Percentiles rank a stretch among this genome's conserved stretches.
Evolutionary conservation across 2,329 filamentous ascomycete genomes (phyloP).

Genomic region (Xylariales sp.): DNA sequence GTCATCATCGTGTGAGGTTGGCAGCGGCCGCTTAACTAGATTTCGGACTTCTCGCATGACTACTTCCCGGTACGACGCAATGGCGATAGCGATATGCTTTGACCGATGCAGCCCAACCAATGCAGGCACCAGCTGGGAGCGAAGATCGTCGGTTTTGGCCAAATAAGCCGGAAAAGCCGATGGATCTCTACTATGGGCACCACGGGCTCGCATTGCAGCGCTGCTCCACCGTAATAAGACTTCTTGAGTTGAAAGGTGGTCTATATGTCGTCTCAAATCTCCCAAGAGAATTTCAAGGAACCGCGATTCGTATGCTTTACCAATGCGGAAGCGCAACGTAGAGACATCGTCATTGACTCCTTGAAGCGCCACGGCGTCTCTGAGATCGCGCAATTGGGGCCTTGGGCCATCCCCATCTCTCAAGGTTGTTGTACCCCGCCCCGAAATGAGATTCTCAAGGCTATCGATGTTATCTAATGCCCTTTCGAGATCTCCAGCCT

Average conservation of each 20-base stretch:
- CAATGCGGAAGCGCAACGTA: slow-evolving; percentile 81
- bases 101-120: slow-evolving; percentile 85
- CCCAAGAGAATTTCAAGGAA: slow-evolving; percentile 82
- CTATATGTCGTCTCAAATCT: slow-evolving; percentile 84
- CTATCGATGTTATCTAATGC: slow-evolving; percentile 82
- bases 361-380: slow-evolving; percentile 81
- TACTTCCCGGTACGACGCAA: slow-evolving; percentile 84
- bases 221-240: slow-evolving; percentile 88
- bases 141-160: slow-evolving; percentile 75
- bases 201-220: slow-evolving; percentile 77
- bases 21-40: slow-evolving; percentile 84
- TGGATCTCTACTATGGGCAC: slow-evolving; percentile 72
- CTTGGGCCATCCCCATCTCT: slow-evolving; percentile 47
- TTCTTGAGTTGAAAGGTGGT: slow-evolving; percentile 74
- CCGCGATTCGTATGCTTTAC: slow-evolving; percentile 84
- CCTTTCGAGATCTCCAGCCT: slow-evolving; percentile 83
- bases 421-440: slow-evolving; percentile 64
- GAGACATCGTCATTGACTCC: slow-evolving; percentile 82
- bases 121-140: slow-evolving; percentile 75
- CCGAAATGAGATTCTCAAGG: slow-evolving; percentile 83
- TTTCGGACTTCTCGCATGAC: slow-evolving; percentile 87
- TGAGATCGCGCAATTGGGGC: slow-evolving; percentile 72
- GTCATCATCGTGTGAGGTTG: slow-evolving; percentile 94
- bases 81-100: slow-evolving; percentile 81
- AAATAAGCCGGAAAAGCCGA: slow-evolving; percentile 84